Percentiles rank a stretch among this genome's conserved stretches.
These are phyloP conservation scores for Coemansia sp. DNA, from an alignment of 192 early-diverging fungal species.

Conservation along the genomic window DNA sequence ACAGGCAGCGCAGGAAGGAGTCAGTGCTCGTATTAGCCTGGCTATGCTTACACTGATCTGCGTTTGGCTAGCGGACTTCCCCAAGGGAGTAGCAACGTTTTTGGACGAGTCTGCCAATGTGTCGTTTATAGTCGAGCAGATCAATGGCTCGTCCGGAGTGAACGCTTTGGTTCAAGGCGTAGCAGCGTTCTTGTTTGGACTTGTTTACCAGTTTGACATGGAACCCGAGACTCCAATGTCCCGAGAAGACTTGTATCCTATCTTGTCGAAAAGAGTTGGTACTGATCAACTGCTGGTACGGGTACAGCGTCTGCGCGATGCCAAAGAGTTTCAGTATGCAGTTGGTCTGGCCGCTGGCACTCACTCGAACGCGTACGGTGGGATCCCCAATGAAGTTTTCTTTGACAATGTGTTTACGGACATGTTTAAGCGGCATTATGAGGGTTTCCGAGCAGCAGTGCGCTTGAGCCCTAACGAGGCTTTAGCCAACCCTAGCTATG, in stretches of 20 bases:
- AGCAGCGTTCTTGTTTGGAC: slow-evolving; percentile 79
- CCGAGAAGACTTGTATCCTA: slow-evolving; percentile 68
- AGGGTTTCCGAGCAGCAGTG: slow-evolving; percentile 51
- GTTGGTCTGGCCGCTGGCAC: slow-evolving; percentile 61
- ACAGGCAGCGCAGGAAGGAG: slow-evolving; percentile 60
- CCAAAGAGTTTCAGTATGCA: slow-evolving; percentile 74
- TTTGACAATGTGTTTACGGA: slow-evolving; percentile 86
- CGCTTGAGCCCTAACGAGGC: slow-evolving; percentile 26
- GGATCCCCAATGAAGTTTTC: slow-evolving; percentile 64
- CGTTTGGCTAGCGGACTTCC: slow-evolving; percentile 83
- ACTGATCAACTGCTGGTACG: slow-evolving; percentile 80
- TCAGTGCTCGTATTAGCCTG: slow-evolving; percentile 70
- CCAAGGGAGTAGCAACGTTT: slow-evolving; percentile 75
- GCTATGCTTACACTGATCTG: slow-evolving; percentile 78
- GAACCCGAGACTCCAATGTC: slow-evolving; percentile 73
- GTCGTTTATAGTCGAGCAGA: slow-evolving; percentile 88
- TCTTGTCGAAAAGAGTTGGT: slow-evolving; percentile 84
- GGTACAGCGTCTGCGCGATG: slow-evolving; percentile 81
- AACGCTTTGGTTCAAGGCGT: slow-evolving; percentile 88
- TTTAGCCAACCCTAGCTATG: slow-evolving; percentile 35
- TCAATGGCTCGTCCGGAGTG: slow-evolving; percentile 80
- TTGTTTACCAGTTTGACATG: slow-evolving; percentile 87
- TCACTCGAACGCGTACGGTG: slow-evolving; percentile 60
- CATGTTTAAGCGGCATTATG: slow-evolving; percentile 77
- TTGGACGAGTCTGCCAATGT: slow-evolving; percentile 86